Percentiles rank a stretch among this genome's conserved stretches.
Evolutionary conservation across 2,329 filamentous ascomycete species (phyloP).

Genomic region (Aspergillus fischeri): DNA sequence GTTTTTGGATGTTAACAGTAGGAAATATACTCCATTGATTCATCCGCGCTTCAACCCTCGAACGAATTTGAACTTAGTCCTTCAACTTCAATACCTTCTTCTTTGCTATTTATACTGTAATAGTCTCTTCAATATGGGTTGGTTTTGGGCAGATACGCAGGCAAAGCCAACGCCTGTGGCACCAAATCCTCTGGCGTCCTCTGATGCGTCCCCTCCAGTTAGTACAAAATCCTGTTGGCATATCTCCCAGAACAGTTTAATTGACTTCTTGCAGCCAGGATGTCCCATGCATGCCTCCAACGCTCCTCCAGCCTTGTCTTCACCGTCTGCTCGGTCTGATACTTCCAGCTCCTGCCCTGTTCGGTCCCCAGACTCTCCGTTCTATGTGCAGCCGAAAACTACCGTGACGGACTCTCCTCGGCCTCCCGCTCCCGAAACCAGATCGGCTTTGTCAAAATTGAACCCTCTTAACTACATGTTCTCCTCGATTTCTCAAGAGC

Average conservation of each 20-base stretch:
- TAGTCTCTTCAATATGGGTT: constrained; percentile 52
- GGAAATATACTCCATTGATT: background rate
- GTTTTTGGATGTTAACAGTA: background rate
- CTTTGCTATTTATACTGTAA: constrained; percentile 10
- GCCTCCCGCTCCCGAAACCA: constrained; percentile 23
- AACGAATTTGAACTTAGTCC: background rate
- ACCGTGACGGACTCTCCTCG: constrained; percentile 28
- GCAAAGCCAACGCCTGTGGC: constrained; percentile 37
- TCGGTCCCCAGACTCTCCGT: constrained; percentile 48
- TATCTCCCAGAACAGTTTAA: constrained; percentile 13
- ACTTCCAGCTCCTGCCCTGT: constrained; percentile 42
- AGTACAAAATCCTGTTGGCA: constrained; percentile 17
- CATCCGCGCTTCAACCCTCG: background rate
- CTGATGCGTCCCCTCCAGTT: constrained; percentile 54
- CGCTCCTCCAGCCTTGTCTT: constrained; percentile 23
- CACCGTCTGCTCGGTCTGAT: constrained; percentile 25
- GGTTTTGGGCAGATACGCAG: constrained; percentile 63
- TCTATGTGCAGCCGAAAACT: constrained; percentile 36
- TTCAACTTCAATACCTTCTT: constrained; percentile 5
- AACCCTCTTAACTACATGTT: constrained; percentile 97
- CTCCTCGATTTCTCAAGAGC: constrained; percentile 73
- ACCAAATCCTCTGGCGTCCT: constrained; percentile 46
- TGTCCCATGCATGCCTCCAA: constrained; percentile 65
- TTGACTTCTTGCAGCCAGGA: constrained; percentile 48
- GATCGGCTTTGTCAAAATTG: constrained; percentile 59